A percentile compares a stretch with the other conserved stretches of the same genome.
phyloP scores from a whole-genome alignment of 371 early-diverging fungal genomes.

The Zopfochytrium polystomum region DNA sequence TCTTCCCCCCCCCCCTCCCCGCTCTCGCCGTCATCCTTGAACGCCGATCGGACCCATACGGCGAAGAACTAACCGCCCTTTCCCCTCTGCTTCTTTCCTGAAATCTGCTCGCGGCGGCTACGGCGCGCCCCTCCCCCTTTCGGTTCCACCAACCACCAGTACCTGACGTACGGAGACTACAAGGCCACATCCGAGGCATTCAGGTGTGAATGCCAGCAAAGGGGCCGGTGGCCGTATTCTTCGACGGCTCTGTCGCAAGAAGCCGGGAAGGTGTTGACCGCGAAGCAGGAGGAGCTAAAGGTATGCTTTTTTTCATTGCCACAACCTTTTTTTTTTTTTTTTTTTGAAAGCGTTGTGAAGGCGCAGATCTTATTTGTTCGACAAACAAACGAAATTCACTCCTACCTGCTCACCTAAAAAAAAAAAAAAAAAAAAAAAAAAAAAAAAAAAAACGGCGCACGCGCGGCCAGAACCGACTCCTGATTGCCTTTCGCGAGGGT shows the following conservation, averaged over 20 bases:
- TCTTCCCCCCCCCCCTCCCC: too few species aligned
- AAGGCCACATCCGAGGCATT: background rate
- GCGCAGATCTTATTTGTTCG: background rate
- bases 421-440: too few species aligned
- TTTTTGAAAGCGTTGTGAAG: too few species aligned
- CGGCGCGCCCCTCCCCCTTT: background rate
- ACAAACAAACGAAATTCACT: background rate
- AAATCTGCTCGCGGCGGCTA: background rate
- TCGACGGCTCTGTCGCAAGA: background rate
- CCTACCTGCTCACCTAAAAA: too few species aligned
- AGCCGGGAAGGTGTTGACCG: background rate
- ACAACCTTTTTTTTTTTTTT: too few species aligned
- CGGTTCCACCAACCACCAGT: background rate
- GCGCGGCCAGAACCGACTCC: constrained; percentile 37
- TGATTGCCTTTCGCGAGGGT: constrained; percentile 39
- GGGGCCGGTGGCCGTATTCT: background rate
- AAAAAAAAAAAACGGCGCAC: too few species aligned
- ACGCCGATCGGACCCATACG: background rate
- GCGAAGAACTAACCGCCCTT: too few species aligned
- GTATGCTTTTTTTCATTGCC: background rate
- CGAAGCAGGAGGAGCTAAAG: background rate
- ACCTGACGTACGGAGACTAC: background rate
- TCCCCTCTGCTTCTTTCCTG: too few species aligned
- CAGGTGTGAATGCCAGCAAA: background rate
- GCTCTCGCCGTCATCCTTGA: background rate